Evolutionary conservation across 1,284 basidiomycete genomes (phyloP), one percentile per base, ranked within the genome.

Genomic region (Pholiota adiposa): DNA sequence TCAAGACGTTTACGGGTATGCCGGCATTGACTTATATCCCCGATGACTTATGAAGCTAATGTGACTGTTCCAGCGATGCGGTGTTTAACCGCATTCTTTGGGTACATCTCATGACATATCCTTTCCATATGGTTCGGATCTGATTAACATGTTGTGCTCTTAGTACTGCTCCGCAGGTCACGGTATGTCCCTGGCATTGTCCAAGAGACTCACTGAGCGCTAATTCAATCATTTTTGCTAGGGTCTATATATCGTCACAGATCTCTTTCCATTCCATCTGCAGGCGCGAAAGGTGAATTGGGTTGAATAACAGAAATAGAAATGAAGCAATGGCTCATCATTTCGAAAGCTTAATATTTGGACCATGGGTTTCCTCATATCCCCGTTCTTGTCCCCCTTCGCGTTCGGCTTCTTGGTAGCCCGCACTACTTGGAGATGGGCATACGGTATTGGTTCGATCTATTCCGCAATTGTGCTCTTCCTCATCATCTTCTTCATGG

Each of bases 181-280:
- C 83, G 9, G 85, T 86, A 70, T 14, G 56, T 16, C 27, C 33
- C 33, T 49, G n/a, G 11, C 21, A 27, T 12, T 52, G n/a, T 25
- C 16, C 2, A 11, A 34, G 21, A 18, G 18, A 9, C 25, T 18
- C n/a, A n/a, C n/a, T n/a, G n/a, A 25, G 9, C 3, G 21, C 19
- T 44, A 21, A 52, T 36, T 50, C 6, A n/a, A 12, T 34, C 3
- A 3, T 51, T 43, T 18, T 31, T 31, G 11, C 51, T 41, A 84
- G 80, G 85, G 85, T 38, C 70, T 87, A 1, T 86, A 81, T 59
- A 72, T 85, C 21, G 79, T 87, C 58, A 82, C 85, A 5, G 88
- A 89, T 65, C 75, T 90, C 54, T 90, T 81, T 69, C 87, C 88
- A 0, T 89, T 89, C 76, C 88, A 90, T 64, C 73, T 86, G 12